phyloP scores from a whole-genome alignment of 2,329 filamentous ascomycete genomes.

The Ophiostoma novo-ulmi region DNA sequence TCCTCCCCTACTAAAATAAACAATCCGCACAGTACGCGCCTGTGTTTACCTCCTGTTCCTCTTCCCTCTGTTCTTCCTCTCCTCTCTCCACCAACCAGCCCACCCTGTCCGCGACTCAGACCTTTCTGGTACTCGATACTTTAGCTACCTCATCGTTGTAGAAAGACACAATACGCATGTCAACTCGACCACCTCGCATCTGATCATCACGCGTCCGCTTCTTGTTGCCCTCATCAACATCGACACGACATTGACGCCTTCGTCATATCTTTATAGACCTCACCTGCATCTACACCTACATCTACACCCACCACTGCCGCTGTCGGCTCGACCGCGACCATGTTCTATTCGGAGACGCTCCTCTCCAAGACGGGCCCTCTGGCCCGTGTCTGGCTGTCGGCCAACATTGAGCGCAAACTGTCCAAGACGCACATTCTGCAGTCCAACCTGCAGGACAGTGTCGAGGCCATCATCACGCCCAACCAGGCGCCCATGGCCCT shows the following conservation, averaged over 20 bases:
- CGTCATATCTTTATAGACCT: neutral
- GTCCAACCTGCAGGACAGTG: conserved; percentile 89
- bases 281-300: neutral
- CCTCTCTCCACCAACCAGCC: conserved; percentile 14
- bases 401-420: conserved; percentile 96
- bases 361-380: conserved; percentile 95
- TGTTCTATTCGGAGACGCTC: conserved; percentile 98
- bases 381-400: conserved; percentile 95
- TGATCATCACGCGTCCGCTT: conserved; percentile 1
- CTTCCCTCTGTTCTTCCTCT: neutral
- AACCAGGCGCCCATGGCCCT: conserved; percentile 92
- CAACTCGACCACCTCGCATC: neutral
- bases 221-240: neutral
- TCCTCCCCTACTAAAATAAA: conserved; percentile 18
- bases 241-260: neutral
- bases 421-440: conserved; percentile 95
- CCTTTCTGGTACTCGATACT: neutral
- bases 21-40: conserved; percentile 23
- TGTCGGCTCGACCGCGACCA: conserved; percentile 38
- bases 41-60: conserved; percentile 19
- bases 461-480: conserved; percentile 89
- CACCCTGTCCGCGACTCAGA: conserved; percentile 16
- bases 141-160: neutral
- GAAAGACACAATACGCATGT: neutral
- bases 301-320: neutral